Evolutionary conservation across 192 early-diverging fungal genomes (phyloP), one percentile per base, ranked within the genome.

Genomic region (Mortierella antarctica): DNA sequence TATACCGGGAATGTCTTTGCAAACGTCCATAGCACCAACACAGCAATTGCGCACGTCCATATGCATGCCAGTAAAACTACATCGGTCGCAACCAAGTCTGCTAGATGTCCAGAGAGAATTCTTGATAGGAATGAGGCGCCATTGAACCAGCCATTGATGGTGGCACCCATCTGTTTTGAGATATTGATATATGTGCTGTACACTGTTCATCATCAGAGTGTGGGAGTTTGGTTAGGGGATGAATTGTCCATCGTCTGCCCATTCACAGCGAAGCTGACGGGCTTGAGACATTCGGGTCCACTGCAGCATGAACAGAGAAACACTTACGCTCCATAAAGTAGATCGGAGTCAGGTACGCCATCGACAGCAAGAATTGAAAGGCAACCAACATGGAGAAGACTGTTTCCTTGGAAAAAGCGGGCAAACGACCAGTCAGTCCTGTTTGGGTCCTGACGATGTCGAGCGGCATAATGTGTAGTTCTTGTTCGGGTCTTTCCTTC

Each of bases 1-100:
- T 87, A 60, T 3, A 73, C 20, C 1, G 56, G 44, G 23, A 83
- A 87, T 3, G 67, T 57, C 52, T 57, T 80, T 31, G 86, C 65
- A 31, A 86, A 82, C 5, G 83, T 80, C 89, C 89, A 90, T 10
- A 89, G 44, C 2, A 89, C 13, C 9, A 85, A 46, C 3, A 83
- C 60, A 1, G 69, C 46, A 1, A 85, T 15, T 0, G 76, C 50
- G 31, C 48, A 66, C 7, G 77, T 23, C 70, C 65, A 73, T 1
- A 50, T 39, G 31, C 65, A 47, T 18, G 78, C 18, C n/a, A 84
- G 60, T 47, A 81, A 72, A 7, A 71, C 48, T 44, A 64, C 60
- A 66, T 86, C 63, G 1, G 84, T 39, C 18, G 83, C 74, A 11
- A 85, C 23, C 31, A 73, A 77, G 57, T 87, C 88, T 10, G 77